Evolutionary conservation across 805 yeast genomes (phyloP), one percentile per base, ranked within the genome.

Genomic region (Wickerhamiella nectarea): DNA sequence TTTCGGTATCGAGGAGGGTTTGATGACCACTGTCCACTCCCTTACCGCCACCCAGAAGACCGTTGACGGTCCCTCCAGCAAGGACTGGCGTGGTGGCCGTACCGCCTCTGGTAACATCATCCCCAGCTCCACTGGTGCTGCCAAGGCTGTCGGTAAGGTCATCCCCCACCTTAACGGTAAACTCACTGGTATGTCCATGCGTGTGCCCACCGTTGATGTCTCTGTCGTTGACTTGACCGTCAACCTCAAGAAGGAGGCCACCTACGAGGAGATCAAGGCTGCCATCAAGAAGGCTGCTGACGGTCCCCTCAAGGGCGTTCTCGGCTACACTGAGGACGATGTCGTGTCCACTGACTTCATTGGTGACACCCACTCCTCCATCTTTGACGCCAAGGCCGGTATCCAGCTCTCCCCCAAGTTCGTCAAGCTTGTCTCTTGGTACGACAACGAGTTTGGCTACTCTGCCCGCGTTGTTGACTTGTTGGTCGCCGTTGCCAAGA

Each of bases 31-130:
- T 52, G 87, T 85, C 55, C 95, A 85, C 77, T 82, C 95, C 63
- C 80, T 83, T 70, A 85, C 95, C 56, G 95, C 95, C 57, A 81
- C 95, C 60, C 95, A 85, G 71, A 85, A 85, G 79, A 80, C 93
- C 51, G 95, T 85, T 54, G 95, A 85, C 67, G 95, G 95, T 70
- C 93, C 95, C 59, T 83, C 94, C 65, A 85, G 79, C 76, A 85
- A 85, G 76, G 95, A 85, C 75, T 85, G 95, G 95, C 80, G 95
- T 78, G 94, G 95, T 66, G 95, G 95, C 67, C 81, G 95, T 74
- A 80, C 94, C 58, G 94, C 94, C 64, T 80, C 89, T 51, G 93
- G 87, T 64, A 85, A 85, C 80, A 82, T 85, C 67, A 85, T 85
- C 57, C 95, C 95, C 62, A 83, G 94, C 34, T 81, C 94, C 52